A percentile compares a stretch with the other conserved stretches of the same genome.
These are phyloP conservation scores for Cercophora newfieldiana DNA, from an alignment of 495 filamentous ascomycete species.

Conservation along the genomic window DNA sequence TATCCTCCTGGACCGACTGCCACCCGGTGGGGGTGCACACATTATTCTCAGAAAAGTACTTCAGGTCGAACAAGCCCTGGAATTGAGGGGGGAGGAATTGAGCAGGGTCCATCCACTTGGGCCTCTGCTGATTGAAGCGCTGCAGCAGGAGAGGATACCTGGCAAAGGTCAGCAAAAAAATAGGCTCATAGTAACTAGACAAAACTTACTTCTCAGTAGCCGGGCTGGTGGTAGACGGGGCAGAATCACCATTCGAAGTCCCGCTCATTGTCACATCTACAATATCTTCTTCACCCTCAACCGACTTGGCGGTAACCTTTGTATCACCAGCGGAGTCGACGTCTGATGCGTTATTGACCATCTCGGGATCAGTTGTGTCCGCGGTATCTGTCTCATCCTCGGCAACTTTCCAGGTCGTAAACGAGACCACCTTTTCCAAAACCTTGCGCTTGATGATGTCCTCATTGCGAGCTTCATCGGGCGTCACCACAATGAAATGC, in stretches of 20 bases:
- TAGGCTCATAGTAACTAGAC: too few species aligned
- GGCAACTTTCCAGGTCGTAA: conserved; percentile 45
- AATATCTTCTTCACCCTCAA: conserved; percentile 87
- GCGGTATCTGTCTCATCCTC: conserved; percentile 48
- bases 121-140: conserved; percentile 36
- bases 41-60: conserved; percentile 53
- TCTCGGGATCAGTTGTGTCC: conserved; percentile 65
- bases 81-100: conserved; percentile 53
- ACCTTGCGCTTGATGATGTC: conserved; percentile 53
- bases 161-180: conserved; percentile 10
- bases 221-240: conserved; percentile 18
- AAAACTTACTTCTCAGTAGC: conserved; percentile 24
- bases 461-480: conserved; percentile 50
- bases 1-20: conserved; percentile 57
- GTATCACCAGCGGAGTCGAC: conserved; percentile 66
- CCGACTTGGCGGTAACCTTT: conserved; percentile 70
- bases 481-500: conserved; percentile 53
- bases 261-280: conserved; percentile 88
- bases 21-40: conserved; percentile 62
- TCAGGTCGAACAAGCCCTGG: conserved; percentile 70
- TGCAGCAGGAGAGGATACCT: conserved; percentile 29
- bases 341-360: conserved; percentile 72
- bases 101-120: conserved; percentile 48
- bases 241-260: conserved; percentile 30
- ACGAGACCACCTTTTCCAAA: conserved; percentile 49